Evolutionary conservation across 1,284 basidiomycete genomes (phyloP).

Genomic region (Melanopsichium pennsylvanicum): DNA sequence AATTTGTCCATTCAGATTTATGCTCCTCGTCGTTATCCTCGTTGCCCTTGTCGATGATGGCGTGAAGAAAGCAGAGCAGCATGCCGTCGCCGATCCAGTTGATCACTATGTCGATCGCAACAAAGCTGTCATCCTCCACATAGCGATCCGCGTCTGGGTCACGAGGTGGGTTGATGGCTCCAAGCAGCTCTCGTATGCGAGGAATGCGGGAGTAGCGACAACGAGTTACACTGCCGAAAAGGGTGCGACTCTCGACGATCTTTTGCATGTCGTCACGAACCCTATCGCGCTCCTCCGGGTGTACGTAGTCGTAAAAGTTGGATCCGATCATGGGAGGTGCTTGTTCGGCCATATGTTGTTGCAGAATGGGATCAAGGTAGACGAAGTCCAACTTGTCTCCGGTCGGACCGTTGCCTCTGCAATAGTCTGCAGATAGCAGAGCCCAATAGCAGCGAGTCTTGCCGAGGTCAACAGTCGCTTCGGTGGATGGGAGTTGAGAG

Average conservation of each 20-base stretch:
- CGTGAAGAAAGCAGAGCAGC: constrained; percentile 93
- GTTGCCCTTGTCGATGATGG: constrained; percentile 74
- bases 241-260: constrained; percentile 79
- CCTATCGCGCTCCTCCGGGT: constrained; percentile 78
- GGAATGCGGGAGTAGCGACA: constrained; percentile 69
- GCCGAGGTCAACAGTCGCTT: constrained; percentile 26
- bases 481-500: constrained; percentile 6
- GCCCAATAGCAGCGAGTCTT: constrained; percentile 55
- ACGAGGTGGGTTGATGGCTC: constrained; percentile 66
- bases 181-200: constrained; percentile 68
- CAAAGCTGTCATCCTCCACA: constrained; percentile 79
- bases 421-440: constrained; percentile 38
- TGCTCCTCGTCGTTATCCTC: constrained; percentile 80
- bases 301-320: constrained; percentile 83
- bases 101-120: constrained; percentile 89
- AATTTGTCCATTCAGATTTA: constrained; percentile 88
- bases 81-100: constrained; percentile 92
- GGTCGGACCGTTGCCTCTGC: constrained; percentile 13
- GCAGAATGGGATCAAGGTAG: constrained; percentile 86
- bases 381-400: constrained; percentile 76
- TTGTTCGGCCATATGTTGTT: constrained; percentile 78
- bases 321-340: constrained; percentile 76
- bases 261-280: constrained; percentile 73
- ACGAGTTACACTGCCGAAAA: constrained; percentile 92
- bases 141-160: constrained; percentile 74